Evolutionary conservation across 2,329 filamentous ascomycete species (phyloP), one percentile per base, ranked within the genome.

Genomic region (Stagonosporopsis chrysanthemi): DNA sequence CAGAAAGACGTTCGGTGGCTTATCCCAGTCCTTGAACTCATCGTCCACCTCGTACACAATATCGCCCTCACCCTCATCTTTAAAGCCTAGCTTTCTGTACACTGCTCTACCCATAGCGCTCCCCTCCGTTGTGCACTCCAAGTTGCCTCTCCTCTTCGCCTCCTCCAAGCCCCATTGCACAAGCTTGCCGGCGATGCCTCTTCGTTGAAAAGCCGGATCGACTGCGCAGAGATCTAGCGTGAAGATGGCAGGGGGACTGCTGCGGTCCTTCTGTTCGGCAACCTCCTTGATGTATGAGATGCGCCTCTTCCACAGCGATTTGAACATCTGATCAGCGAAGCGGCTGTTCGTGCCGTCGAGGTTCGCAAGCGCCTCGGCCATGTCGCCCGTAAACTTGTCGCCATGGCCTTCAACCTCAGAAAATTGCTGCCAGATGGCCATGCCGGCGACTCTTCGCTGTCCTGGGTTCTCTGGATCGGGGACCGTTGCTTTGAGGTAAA

Each of bases 401-500:
- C 84, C 84, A 45, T 78, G 67, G 12, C 83, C 84, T 2, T 78
- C 73, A 0, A 85, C 78, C 6, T 75, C 69, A 0, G 84, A 86
- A 0, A 76, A 69, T 61, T 87, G 84, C 8, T 75, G 64, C 85
- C 85, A 87, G 52, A 86, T 81, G 2, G 84, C 83, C 26, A 83
- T 57, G 15, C 84, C 85, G 9, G 75, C 84, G n/a, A 85, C 75
- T 35, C 56, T 60, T 4, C 63, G 62, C 44, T 72, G 53, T 40
- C 50, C 61, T 8, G 62, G 49, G 2, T 65, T 64, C 0, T 75
- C 52, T 5, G 75, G 70, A 2, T 77, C 63, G 1, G 76, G 74
- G 1, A 85, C 43, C 0, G 81, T 84, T 1, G 83, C 84, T 58
- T 85, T 85, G 58, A 86, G 74, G 58, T 83, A 85, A 1, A 85